Percentiles rank a stretch among this genome's conserved stretches.
phyloP scores from a whole-genome alignment of 768 basidiomycete genomes.

The Psilocybe subaeruginosa region DNA sequence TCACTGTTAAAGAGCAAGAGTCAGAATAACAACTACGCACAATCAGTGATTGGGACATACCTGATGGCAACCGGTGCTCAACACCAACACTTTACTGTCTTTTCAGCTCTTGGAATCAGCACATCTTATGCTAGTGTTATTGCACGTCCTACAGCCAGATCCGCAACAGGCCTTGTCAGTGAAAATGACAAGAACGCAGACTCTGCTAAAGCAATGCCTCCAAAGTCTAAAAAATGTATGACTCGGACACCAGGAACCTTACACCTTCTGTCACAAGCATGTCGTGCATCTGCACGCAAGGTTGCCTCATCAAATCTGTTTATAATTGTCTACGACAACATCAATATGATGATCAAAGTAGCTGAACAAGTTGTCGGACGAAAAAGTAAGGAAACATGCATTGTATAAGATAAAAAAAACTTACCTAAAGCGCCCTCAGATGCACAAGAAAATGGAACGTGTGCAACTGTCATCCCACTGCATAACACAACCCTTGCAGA shows the following conservation, averaged over 20 bases:
- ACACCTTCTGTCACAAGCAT: constrained; percentile 26
- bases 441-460: constrained; percentile 39
- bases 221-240: background rate
- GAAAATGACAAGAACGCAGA: background rate
- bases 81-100: too few relatives aligned
- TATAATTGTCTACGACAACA: constrained; percentile 37
- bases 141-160: too few relatives aligned
- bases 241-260: constrained; percentile 16
- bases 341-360: constrained; percentile 31
- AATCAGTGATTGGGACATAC: too few relatives aligned
- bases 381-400: constrained; percentile 17
- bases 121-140: too few relatives aligned
- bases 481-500: constrained; percentile 26
- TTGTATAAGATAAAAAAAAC: background rate
- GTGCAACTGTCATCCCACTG: constrained; percentile 33
- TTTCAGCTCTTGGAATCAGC: too few relatives aligned
- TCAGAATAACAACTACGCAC: too few relatives aligned
- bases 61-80: too few relatives aligned
- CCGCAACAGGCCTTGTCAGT: too few relatives aligned
- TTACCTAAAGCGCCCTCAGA: constrained; percentile 16
- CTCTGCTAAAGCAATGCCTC: background rate
- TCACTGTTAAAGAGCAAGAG: too few relatives aligned
- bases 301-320: constrained; percentile 25
- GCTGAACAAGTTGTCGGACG: constrained; percentile 37
- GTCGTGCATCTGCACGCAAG: constrained; percentile 14